Conservation (phyloP, 768 basidiomycete genomes). For the Lentinula lateritia region DNA sequence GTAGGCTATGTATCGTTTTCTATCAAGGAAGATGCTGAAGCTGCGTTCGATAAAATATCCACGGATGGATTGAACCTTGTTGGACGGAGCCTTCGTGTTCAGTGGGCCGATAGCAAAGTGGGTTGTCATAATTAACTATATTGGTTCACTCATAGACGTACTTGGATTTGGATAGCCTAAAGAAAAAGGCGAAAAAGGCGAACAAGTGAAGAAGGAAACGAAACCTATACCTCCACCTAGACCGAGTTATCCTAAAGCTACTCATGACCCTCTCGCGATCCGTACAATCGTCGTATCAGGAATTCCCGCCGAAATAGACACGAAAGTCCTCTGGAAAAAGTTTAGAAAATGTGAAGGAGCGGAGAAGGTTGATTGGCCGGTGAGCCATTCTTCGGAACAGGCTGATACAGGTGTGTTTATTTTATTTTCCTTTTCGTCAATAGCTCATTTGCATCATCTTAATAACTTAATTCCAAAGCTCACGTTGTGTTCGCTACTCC, state of each 20-base stretch:
- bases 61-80: constrained; percentile 61
- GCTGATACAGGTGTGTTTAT: constrained; percentile 43
- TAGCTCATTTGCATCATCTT: no score
- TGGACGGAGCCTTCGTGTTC: constrained; percentile 64
- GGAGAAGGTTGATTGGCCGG: constrained; percentile 70
- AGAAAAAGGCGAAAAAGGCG: constrained; percentile 27
- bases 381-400: constrained; percentile 34
- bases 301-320: constrained; percentile 55
- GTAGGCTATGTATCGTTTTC: constrained; percentile 96
- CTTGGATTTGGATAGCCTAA: constrained; percentile 30
- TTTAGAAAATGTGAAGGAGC: constrained; percentile 75
- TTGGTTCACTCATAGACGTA: not conserved
- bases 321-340: constrained; percentile 79
- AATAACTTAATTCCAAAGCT: constrained; percentile 32
- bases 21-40: constrained; percentile 80
- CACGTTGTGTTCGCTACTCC: constrained; percentile 71
- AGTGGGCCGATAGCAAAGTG: constrained; percentile 82
- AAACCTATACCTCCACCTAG: constrained; percentile 32
- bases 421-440: not conserved
- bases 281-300: constrained; percentile 77
- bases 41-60: constrained; percentile 59
- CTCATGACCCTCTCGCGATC: constrained; percentile 75
- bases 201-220: constrained; percentile 32
- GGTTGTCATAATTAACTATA: constrained; percentile 7
- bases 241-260: constrained; percentile 24